Evolutionary conservation across 2,329 filamentous ascomycete species (phyloP).

Genomic region (Plenodomus biglobosus): DNA sequence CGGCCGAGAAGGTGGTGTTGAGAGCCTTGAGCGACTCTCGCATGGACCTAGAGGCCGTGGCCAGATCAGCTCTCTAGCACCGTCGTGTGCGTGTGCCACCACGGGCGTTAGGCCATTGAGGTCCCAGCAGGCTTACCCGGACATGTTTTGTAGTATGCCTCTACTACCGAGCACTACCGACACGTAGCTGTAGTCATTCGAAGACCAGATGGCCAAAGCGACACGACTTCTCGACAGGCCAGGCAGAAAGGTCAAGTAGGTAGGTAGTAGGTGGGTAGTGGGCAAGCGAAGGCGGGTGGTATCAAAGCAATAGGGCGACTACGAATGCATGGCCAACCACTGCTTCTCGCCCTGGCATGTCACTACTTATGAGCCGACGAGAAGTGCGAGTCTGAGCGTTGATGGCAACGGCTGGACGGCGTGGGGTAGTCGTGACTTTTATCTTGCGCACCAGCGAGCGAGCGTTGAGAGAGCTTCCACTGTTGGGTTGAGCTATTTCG

Average conservation of each 20-base stretch:
- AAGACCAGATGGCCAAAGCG: too few species aligned
- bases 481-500: not conserved
- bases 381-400: conserved; percentile 8
- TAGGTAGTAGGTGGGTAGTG: too few species aligned
- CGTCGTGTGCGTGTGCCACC: too few species aligned
- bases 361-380: conserved; percentile 13
- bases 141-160: conserved; percentile 17
- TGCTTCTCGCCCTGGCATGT: conserved; percentile 4
- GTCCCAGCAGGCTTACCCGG: conserved; percentile 22
- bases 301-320: not conserved
- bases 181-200: conserved; percentile 15
- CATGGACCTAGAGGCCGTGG: conserved; percentile 46
- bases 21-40: conserved; percentile 53
- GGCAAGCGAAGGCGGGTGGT: not conserved
- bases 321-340: not conserved
- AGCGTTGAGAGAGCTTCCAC: not conserved
- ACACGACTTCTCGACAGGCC: too few species aligned
- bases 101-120: too few species aligned
- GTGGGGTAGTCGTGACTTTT: conserved; percentile 17
- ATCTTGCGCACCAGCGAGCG: not conserved
- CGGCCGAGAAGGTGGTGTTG: conserved; percentile 47
- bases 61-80: conserved; percentile 8
- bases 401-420: conserved; percentile 11
- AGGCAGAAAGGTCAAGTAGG: too few species aligned
- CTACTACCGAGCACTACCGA: conserved; percentile 5